Evolutionary conservation across 768 basidiomycete species (phyloP).

Genomic region (Terana coerulea): DNA sequence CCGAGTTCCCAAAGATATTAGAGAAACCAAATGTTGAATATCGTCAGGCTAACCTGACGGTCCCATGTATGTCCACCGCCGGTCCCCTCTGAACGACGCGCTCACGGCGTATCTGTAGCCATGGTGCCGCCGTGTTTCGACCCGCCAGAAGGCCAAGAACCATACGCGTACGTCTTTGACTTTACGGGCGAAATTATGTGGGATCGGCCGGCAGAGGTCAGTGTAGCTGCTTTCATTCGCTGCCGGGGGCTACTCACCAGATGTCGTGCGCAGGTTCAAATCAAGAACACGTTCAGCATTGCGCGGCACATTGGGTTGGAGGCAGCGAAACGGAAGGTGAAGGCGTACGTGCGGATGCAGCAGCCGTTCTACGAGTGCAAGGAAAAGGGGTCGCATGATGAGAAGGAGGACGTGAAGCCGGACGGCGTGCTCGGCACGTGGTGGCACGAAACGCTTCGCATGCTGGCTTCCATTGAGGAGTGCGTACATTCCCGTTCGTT

Average conservation of each 20-base stretch:
- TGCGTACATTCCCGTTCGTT: conserved; percentile 27
- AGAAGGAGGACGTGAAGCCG: conserved; percentile 75
- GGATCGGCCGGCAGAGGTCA: conserved; percentile 72
- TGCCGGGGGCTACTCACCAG: neutral
- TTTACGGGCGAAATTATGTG: conserved; percentile 75
- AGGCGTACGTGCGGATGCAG: conserved; percentile 74
- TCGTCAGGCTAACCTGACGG: conserved; percentile 75
- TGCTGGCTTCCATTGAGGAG: conserved; percentile 71
- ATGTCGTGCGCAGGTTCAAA: conserved; percentile 57
- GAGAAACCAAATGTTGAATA: conserved; percentile 72
- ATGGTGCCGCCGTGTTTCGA: conserved; percentile 68
- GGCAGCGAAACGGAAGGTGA: conserved; percentile 74
- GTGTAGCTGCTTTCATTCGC: conserved; percentile 18
- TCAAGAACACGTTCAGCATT: conserved; percentile 68
- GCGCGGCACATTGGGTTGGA: conserved; percentile 69
- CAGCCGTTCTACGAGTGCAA: conserved; percentile 77
- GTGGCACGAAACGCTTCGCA: conserved; percentile 86
- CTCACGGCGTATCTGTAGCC: conserved; percentile 36
- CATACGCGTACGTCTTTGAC: conserved; percentile 82
- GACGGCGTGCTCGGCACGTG: conserved; percentile 67
- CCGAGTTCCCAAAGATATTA: conserved; percentile 70
- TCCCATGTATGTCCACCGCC: conserved; percentile 46
- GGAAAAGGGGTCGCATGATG: conserved; percentile 59
- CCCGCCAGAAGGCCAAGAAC: conserved; percentile 61
- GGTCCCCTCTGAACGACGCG: neutral